Conservation (phyloP, 768 basidiomycete species). For the Rhizopogon vesiculosus region DNA sequence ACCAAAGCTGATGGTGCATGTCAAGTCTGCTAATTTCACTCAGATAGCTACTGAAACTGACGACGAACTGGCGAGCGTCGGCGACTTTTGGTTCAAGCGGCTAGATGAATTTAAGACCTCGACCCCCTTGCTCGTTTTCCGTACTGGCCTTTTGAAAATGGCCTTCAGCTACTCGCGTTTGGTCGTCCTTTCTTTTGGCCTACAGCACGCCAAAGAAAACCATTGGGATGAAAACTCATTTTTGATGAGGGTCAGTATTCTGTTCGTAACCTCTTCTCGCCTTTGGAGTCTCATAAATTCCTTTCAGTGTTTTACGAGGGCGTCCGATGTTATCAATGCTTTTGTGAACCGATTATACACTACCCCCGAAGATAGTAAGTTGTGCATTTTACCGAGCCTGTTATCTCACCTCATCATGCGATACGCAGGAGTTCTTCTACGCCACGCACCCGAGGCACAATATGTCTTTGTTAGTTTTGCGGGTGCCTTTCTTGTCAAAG, state of each 20-base stretch:
- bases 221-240: slow-evolving; percentile 59
- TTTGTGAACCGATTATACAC: slow-evolving; percentile 54
- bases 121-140: slow-evolving; percentile 55
- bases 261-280: background rate
- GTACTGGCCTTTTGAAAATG: slow-evolving; percentile 55
- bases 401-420: slow-evolving; percentile 2
- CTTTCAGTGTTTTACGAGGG: slow-evolving; percentile 59
- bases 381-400: background rate
- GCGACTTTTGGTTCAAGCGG: slow-evolving; percentile 51
- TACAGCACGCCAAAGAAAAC: slow-evolving; percentile 66
- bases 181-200: slow-evolving; percentile 66
- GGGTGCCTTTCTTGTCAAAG: slow-evolving; percentile 79
- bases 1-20: background rate
- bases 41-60: slow-evolving; percentile 61
- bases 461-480: slow-evolving; percentile 80
- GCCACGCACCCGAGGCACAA: slow-evolving; percentile 77
- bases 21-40: slow-evolving; percentile 62
- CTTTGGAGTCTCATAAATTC: slow-evolving; percentile 1
- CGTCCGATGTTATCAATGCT: slow-evolving; percentile 58
- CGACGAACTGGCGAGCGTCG: slow-evolving; percentile 57
- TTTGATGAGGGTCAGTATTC: slow-evolving; percentile 51
- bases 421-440: slow-evolving; percentile 45
- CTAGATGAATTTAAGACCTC: slow-evolving; percentile 46
- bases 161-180: slow-evolving; percentile 69
- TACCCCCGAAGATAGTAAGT: slow-evolving; percentile 48